Conservation (phyloP, 1,284 basidiomycete species). For the Paramarasmius palmivorus region DNA sequence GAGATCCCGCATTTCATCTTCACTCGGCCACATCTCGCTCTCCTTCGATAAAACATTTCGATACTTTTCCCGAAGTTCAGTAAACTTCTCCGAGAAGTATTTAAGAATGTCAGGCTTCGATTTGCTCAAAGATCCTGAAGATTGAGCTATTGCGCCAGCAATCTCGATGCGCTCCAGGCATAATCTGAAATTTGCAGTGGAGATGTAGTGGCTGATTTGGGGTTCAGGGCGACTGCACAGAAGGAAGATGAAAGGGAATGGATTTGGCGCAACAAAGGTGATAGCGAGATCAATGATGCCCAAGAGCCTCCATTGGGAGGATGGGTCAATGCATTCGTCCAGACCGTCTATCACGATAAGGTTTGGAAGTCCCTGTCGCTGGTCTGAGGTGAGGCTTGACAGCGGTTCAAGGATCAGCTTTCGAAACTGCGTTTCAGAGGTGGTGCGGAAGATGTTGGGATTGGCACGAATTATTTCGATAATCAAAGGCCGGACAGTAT, state of each 20-base stretch:
- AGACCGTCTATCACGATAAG: conserved; percentile 1
- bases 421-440: background rate
- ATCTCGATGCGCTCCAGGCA: background rate
- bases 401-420: background rate
- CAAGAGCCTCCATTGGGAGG: background rate
- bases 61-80: background rate
- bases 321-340: background rate
- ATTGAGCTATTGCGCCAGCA: no score
- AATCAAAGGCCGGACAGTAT: background rate
- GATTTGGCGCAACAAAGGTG: background rate
- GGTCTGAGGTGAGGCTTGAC: background rate
- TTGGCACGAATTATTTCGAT: background rate
- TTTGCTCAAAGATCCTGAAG: background rate
- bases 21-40: background rate
- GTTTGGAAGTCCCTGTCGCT: background rate
- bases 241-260: background rate
- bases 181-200: background rate
- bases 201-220: background rate
- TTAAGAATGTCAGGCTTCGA: background rate
- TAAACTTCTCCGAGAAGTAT: background rate
- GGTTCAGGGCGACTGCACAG: conserved; percentile 1
- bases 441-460: background rate
- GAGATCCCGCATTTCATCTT: background rate
- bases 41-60: background rate
- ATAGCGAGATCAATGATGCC: background rate